Evolutionary conservation across 2,329 filamentous ascomycete genomes (phyloP).

Genomic region (Drechslerella dactyloides): DNA sequence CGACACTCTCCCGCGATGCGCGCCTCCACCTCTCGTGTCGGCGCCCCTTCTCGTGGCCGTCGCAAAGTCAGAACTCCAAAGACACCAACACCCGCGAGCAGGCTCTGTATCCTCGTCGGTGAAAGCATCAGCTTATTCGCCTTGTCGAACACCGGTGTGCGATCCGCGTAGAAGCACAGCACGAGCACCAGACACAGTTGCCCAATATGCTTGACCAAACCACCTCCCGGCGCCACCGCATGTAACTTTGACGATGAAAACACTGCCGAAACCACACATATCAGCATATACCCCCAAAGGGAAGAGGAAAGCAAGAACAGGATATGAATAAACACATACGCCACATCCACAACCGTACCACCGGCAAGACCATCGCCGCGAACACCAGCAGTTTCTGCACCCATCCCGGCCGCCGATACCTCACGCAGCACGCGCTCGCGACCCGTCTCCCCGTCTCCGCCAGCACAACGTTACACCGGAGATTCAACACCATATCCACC

Average conservation of each 20-base stretch:
- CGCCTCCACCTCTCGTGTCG: slow-evolving; percentile 61
- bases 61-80: slow-evolving; percentile 53
- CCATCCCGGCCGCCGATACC: slow-evolving; percentile 58
- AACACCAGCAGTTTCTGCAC: slow-evolving; percentile 57
- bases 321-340: neutral
- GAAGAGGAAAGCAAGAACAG: neutral
- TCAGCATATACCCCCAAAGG: neutral
- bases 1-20: slow-evolving; percentile 71
- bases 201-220: slow-evolving; percentile 39
- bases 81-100: slow-evolving; percentile 54
- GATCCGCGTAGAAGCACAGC: slow-evolving; percentile 65
- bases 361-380: slow-evolving; percentile 48
- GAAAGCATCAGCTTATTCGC: slow-evolving; percentile 61
- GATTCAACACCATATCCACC: slow-evolving; percentile 65
- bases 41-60: slow-evolving; percentile 29
- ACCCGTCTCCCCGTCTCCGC: slow-evolving; percentile 49
- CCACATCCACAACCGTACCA: slow-evolving; percentile 26
- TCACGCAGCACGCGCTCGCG: slow-evolving; percentile 64
- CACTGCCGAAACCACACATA: neutral
- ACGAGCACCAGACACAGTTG: slow-evolving; percentile 55
- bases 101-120: slow-evolving; percentile 56
- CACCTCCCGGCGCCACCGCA: neutral
- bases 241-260: slow-evolving; percentile 2
- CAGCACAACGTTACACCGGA: slow-evolving; percentile 62
- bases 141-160: slow-evolving; percentile 65